These are phyloP conservation scores for Aspergillus fischeri DNA, from an alignment of 2,329 filamentous ascomycete species.

Conservation along the genomic window DNA sequence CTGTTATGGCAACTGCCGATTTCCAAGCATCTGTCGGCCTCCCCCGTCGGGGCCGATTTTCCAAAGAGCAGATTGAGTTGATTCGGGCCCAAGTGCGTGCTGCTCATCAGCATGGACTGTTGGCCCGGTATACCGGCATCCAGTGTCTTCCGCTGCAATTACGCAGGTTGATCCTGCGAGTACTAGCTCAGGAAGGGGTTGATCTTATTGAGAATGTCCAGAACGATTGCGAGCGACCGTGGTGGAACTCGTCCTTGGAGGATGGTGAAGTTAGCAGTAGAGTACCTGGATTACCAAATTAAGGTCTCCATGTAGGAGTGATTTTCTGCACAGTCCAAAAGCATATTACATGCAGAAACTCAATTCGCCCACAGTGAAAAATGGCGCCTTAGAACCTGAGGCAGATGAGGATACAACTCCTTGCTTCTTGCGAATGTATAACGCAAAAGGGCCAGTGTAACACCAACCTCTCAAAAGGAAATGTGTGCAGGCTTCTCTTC, in stretches of 20 bases:
- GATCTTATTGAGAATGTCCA: conserved; percentile 19
- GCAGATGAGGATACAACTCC: background rate
- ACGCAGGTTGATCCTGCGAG: conserved; percentile 10
- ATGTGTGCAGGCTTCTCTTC: background rate
- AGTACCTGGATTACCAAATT: background rate
- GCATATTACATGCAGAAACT: background rate
- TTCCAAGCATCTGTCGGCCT: conserved; percentile 11
- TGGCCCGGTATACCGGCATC: conserved; percentile 12
- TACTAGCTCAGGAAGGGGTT: conserved; percentile 14
- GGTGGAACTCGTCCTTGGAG: conserved; percentile 4
- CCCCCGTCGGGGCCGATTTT: conserved; percentile 15
- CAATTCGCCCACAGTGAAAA: background rate
- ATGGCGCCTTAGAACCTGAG: background rate
- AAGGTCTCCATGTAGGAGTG: background rate
- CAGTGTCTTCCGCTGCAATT: conserved; percentile 4
- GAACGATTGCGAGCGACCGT: conserved; percentile 1
- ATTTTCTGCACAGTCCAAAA: background rate
- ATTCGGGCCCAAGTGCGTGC: conserved; percentile 15
- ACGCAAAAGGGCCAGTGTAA: background rate
- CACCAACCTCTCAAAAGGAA: background rate
- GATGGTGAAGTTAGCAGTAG: background rate
- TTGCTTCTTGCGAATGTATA: background rate
- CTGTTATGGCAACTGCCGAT: conserved; percentile 9
- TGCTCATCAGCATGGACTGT: conserved; percentile 14
- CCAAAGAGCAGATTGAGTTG: conserved; percentile 14